Conservation (phyloP, 441 rosid genomes). For the Erodium moschatum region DNA sequence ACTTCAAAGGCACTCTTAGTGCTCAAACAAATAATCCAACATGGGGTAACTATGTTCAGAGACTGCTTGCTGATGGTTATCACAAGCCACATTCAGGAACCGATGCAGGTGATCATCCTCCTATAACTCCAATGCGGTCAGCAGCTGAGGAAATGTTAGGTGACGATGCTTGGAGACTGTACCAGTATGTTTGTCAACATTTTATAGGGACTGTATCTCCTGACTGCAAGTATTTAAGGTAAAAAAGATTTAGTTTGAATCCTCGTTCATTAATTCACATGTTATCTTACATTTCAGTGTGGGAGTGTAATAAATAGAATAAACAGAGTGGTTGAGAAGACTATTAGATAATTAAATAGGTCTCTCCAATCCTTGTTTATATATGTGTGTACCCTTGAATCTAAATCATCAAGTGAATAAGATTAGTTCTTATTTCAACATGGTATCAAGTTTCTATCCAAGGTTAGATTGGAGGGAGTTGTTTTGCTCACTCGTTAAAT, state of each 20-base stretch:
- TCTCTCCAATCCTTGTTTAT: too few relatives aligned
- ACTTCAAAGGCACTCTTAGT: slow-evolving; percentile 66
- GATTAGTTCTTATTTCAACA: too few relatives aligned
- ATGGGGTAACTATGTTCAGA: slow-evolving; percentile 51
- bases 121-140: slow-evolving; percentile 75
- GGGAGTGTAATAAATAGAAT: too few relatives aligned
- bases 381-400: too few relatives aligned
- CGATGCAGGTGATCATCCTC: slow-evolving; percentile 95
- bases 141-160: slow-evolving; percentile 67
- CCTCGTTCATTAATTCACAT: background rate
- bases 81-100: slow-evolving; percentile 63
- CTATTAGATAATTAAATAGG: too few relatives aligned
- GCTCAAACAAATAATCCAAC: slow-evolving; percentile 45
- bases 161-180: slow-evolving; percentile 82
- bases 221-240: slow-evolving; percentile 85
- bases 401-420: too few relatives aligned
- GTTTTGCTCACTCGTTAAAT: too few relatives aligned
- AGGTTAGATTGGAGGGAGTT: too few relatives aligned
- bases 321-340: too few relatives aligned
- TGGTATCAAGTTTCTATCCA: too few relatives aligned
- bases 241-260: slow-evolving; percentile 7
- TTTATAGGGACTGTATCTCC: slow-evolving; percentile 81
- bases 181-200: slow-evolving; percentile 86
- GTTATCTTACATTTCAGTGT: too few relatives aligned
- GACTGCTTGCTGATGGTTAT: slow-evolving; percentile 58